Conservation (phyloP, 371 early-diverging fungal genomes). For the Basidiobolus meristosporus region DNA sequence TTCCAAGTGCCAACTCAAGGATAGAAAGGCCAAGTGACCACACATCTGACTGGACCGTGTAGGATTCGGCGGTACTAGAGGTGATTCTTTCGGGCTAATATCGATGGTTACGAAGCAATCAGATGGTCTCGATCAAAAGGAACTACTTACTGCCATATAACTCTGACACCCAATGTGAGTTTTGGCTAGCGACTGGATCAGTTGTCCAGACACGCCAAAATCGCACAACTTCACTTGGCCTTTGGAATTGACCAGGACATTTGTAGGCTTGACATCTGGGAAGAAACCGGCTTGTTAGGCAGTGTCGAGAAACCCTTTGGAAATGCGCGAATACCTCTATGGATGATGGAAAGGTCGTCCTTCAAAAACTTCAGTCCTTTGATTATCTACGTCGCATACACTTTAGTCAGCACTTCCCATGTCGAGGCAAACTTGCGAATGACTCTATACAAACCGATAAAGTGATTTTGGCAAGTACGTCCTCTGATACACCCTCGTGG, state of each 20-base stretch:
- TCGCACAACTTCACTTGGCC: conserved; percentile 91
- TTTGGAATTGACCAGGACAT: conserved; percentile 63
- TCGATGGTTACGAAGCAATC: background rate
- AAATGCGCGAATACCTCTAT: conserved; percentile 28
- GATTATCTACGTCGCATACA: conserved; percentile 38
- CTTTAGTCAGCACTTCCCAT: background rate
- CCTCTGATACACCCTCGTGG: conserved; percentile 62
- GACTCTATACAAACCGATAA: conserved; percentile 25
- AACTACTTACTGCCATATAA: conserved; percentile 70
- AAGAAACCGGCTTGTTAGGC: no score
- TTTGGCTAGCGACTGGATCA: conserved; percentile 76
- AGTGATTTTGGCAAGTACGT: conserved; percentile 58
- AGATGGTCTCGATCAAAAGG: background rate
- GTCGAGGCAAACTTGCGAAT: conserved; percentile 1
- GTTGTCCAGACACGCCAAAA: conserved; percentile 74
- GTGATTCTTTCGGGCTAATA: conserved; percentile 59
- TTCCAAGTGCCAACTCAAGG: conserved; percentile 77
- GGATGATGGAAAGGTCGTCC: conserved; percentile 75
- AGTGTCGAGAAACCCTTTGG: background rate
- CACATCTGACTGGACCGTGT: conserved; percentile 64
- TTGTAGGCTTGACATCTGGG: conserved; percentile 86
- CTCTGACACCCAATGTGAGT: conserved; percentile 88
- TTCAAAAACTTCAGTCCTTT: conserved; percentile 74
- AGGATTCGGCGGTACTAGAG: conserved; percentile 27
- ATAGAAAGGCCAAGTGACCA: conserved; percentile 89